Evolutionary conservation across 345 rosid genomes (phyloP).

Genomic region (Brassica juncea): DNA sequence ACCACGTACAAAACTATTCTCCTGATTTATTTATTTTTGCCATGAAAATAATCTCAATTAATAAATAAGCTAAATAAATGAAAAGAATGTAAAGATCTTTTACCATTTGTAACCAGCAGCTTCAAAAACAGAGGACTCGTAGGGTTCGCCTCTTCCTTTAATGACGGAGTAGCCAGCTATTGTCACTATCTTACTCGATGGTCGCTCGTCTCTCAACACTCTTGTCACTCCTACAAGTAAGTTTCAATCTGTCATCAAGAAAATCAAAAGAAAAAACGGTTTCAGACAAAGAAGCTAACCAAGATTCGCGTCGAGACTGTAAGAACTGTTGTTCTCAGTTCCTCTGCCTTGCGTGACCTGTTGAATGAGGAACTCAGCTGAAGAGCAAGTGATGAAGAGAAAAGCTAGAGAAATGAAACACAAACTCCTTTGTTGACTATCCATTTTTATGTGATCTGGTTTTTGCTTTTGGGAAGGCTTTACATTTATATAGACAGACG

Average conservation of each 20-base stretch:
- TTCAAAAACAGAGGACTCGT: constrained; percentile 45
- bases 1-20: constrained; percentile 39
- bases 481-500: background rate
- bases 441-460: background rate
- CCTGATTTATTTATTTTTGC: constrained; percentile 19
- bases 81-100: background rate
- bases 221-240: constrained; percentile 34
- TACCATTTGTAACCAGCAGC: constrained; percentile 48
- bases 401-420: constrained; percentile 15
- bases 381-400: constrained; percentile 35
- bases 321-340: constrained; percentile 15
- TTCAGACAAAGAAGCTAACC: constrained; percentile 10
- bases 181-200: constrained; percentile 43
- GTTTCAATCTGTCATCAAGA: background rate
- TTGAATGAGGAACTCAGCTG: constrained; percentile 23
- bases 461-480: background rate
- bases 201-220: constrained; percentile 26
- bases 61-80: background rate
- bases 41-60: background rate
- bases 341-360: constrained; percentile 28
- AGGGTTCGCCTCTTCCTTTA: constrained; percentile 22
- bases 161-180: constrained; percentile 41
- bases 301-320: constrained; percentile 20
- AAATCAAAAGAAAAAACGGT: background rate
- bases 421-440: constrained; percentile 15